phyloP scores from a whole-genome alignment of 257 asterid species.

The Nicotiana sylvestris region DNA sequence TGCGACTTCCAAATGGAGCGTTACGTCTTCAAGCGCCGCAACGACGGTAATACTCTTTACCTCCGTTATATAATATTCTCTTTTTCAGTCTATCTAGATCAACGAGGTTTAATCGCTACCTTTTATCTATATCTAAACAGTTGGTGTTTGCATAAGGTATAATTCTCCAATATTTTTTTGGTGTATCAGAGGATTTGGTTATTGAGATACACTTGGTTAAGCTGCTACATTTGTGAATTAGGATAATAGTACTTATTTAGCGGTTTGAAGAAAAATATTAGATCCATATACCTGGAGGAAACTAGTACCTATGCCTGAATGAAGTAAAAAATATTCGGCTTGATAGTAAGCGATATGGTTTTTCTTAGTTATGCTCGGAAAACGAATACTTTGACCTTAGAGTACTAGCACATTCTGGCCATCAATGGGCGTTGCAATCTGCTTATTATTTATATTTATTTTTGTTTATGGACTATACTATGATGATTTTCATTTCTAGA shows the following conservation, averaged over 20 bases:
- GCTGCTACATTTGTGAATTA: too few relatives aligned
- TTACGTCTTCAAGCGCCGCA: constrained; percentile 6
- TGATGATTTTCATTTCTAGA: background rate
- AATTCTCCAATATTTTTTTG: background rate
- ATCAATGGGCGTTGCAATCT: background rate
- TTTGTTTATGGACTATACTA: background rate
- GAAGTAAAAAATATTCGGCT: background rate
- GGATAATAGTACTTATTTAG: too few relatives aligned
- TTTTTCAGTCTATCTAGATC: background rate
- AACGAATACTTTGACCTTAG: too few relatives aligned
- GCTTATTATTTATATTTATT: background rate
- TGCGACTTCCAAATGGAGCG: constrained; percentile 10
- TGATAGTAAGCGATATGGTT: background rate
- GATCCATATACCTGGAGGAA: background rate
- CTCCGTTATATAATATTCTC: background rate
- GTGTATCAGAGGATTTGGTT: too few relatives aligned
- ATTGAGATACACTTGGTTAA: too few relatives aligned
- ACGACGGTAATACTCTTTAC: background rate
- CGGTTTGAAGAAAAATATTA: background rate
- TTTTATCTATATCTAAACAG: background rate
- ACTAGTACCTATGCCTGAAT: background rate
- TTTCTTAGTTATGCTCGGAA: background rate
- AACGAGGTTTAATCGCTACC: background rate
- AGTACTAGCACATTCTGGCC: background rate
- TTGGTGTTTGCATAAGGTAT: background rate